phyloP scores from a whole-genome alignment of 2,329 filamentous ascomycete species.

The Hymenoscyphus fraxineus region DNA sequence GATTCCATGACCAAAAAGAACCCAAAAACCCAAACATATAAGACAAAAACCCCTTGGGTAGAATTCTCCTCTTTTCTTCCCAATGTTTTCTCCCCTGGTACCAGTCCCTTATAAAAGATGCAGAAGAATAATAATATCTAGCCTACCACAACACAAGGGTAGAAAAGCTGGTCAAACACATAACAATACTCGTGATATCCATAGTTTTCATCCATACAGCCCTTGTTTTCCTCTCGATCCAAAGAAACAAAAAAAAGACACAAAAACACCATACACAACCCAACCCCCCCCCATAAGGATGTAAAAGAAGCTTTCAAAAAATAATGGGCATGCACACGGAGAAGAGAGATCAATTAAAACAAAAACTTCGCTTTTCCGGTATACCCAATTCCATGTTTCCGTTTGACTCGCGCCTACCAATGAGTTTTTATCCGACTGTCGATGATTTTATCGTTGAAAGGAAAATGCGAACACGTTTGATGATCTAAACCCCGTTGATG shows the following conservation, averaged over 20 bases:
- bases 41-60: background rate
- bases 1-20: no score
- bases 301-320: conserved; percentile 6
- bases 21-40: background rate
- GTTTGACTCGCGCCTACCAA: conserved; percentile 22
- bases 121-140: background rate
- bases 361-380: conserved; percentile 24
- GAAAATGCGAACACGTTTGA: conserved; percentile 10
- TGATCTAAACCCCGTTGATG: conserved; percentile 27
- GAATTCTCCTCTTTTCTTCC: background rate
- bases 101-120: background rate
- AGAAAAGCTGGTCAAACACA: background rate
- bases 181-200: conserved; percentile 11
- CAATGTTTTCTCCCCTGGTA: background rate
- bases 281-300: conserved; percentile 6
- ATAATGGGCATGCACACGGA: conserved; percentile 11
- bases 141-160: background rate
- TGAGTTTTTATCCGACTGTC: conserved; percentile 16
- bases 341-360: conserved; percentile 18
- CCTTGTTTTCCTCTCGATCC: background rate
- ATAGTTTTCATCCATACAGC: conserved; percentile 13
- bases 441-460: conserved; percentile 15
- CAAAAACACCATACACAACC: conserved; percentile 5
- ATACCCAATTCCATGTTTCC: conserved; percentile 14
- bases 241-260: background rate